Conservation (phyloP, 2,329 filamentous ascomycete species). For the Didymosphaeria variabile region DNA sequence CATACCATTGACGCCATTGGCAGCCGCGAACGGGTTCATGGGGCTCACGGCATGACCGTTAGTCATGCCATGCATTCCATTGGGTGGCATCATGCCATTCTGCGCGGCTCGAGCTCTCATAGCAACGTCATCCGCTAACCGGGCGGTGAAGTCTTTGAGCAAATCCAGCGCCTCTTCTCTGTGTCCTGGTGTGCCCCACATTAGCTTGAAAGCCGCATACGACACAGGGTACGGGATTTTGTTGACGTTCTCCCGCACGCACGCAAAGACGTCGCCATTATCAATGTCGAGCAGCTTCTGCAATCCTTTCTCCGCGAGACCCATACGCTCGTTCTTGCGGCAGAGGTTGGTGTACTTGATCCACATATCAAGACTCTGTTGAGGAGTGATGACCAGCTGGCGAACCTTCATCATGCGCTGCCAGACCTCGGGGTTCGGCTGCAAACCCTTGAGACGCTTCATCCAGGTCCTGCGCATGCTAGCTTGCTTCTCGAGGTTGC, state of each 20-base stretch:
- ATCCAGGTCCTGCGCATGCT: conserved; percentile 97
- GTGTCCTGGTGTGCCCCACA: conserved; percentile 76
- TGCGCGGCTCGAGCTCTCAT: conserved; percentile 46
- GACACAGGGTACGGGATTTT: conserved; percentile 79
- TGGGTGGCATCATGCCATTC: conserved; percentile 46
- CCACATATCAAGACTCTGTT: conserved; percentile 98
- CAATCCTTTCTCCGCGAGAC: conserved; percentile 92
- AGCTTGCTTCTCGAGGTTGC: conserved; percentile 83
- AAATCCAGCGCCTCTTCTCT: conserved; percentile 60
- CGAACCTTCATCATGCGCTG: conserved; percentile 96
- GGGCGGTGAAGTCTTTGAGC: conserved; percentile 69
- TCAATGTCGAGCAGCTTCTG: conserved; percentile 77
- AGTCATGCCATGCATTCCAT: conserved; percentile 53
- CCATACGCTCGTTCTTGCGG: conserved; percentile 93
- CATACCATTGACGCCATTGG: conserved; percentile 61
- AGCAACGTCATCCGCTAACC: conserved; percentile 67
- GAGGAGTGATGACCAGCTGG: conserved; percentile 87
- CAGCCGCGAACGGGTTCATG: conserved; percentile 49
- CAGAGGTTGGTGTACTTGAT: conserved; percentile 99
- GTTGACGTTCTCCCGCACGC: conserved; percentile 47
- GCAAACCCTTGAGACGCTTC: conserved; percentile 90
- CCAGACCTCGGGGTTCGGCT: conserved; percentile 98
- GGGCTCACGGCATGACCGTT: conserved; percentile 51
- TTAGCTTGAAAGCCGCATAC: conserved; percentile 96
- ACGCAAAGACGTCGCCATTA: conserved; percentile 42